Base-by-base conservation (phyloP, 805 yeast genomes). In the Jamesozyma lodderae region DNA sequence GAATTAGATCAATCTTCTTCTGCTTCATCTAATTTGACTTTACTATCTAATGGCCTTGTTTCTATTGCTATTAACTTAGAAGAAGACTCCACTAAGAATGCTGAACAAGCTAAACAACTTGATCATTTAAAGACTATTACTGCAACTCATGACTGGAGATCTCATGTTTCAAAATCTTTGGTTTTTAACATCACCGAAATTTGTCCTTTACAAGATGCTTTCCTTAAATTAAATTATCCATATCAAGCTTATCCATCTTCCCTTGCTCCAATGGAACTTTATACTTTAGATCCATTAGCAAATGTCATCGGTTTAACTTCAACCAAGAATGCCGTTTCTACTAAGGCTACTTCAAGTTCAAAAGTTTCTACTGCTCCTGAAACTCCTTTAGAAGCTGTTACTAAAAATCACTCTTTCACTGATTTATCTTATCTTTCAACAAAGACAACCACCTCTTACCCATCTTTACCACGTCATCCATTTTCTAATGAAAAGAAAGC, bases 281-380 rank as follows among this genome's bases (percentile, higher is more conserved):
- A 80, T 59, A 72, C 77, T 6, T 55, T 81, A 19, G 96, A 90
- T 58, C 96, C 97, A 7, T 64, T 87, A 45, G 95, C 95, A 15
- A 73, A 75, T 48, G 59, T 87, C 21, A 58, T 88, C 33, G 96
- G 96, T 4, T 86, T 88, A 63, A 77, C 94, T 16, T 66, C 79
- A 2, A 63, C 72, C 23, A 54, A 54, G 18, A 78, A 80, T 47
- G 74, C 86, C 6, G 65, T 77, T 45, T 66, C 77, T 16, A 59
- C 73, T n/a, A 58, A 57, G 27, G 69, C 59, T 16, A 49, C 53
- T 4, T 37, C 44, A 19, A 8, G 4, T 3, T 17, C 31, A 18
- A 10, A 25, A 11, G 24, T 17, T 6, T 37, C 49, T 4, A 31
- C 48, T 11, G 37, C 40, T 6, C 39, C 41, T 14, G 42, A 40